Base-by-base conservation (phyloP, 2,329 filamentous ascomycete genomes). In the Zasmidium citrigriseum region DNA sequence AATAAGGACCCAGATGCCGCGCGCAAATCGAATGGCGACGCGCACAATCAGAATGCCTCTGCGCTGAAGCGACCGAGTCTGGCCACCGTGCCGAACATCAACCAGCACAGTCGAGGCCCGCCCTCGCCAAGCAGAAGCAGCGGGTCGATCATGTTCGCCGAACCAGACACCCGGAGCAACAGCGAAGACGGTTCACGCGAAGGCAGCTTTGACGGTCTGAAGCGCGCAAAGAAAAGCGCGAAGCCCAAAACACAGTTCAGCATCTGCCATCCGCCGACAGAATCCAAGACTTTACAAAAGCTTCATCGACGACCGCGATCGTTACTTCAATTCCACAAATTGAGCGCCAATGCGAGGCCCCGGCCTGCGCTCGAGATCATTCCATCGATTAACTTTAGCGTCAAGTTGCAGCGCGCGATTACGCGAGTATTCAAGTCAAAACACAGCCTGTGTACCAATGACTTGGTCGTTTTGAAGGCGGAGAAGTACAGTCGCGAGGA, bases 331-430 rank as follows among this genome's bases (percentile, higher is more conserved):
- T 77, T 93, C 16, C 89, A 92, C 68, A 81, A 84, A 57, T 72
- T 91, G n/a, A 79, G 82, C 1, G 75, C 80, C 44, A 81, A 85
- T 60, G 79, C 78, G 16, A 83, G 89, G 22, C 87, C 88, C 0
- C 80, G 81, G 52, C 89, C 89, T 0, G 83, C 85, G 3, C 86
- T 90, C 63, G 89, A 93, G 65, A 84, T 91, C n/a, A 82, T 91
- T 45, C 88, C 89, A 0, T 70, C 66, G 58, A 77, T 61, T 53
- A 79, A 81, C 63, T 85, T 85, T 57, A 80, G 86, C 21, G 82
- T 86, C 4, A 80, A 81, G 18, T 74, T 89, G 22, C 78, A 82
- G 2, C 83, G 85, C 67, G 81, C 81, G 5, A 87, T 87, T 61
- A 85, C 87, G 0, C 82, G 83, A 5, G 80, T 89, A 50, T 87